Evolutionary conservation across 2,329 filamentous ascomycete genomes (phyloP), one percentile per base, ranked within the genome.

Genomic region (Onygena corvina): DNA sequence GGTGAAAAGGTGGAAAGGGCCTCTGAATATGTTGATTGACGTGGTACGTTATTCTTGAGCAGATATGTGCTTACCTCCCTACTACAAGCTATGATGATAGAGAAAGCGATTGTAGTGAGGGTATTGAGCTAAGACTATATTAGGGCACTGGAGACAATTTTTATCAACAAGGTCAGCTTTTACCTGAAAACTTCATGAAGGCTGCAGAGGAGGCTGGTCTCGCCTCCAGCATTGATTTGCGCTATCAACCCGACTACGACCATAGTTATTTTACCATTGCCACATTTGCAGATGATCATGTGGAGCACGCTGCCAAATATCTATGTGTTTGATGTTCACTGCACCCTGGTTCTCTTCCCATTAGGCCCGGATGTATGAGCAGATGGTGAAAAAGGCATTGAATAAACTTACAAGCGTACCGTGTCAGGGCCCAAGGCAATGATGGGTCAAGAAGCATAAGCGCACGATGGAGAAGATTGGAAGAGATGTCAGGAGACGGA

Each of bases 221-320:
- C 47, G 70, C 74, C 53, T 73, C 78, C 52, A 85, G 84, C 7
- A 70, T 95, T 54, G 79, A 79, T 48, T 70, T 96, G 55, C 79
- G 90, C 60, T 92, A 90, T 73, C 90, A 94, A 64, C 62, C 85
- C 70, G 88, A 81, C 54, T 96, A 98, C 64, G 92, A 98, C 66
- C 92, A 98, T 71, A 94, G 87, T 54, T 98, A 98, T 72, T 98
- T 81, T 70, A 95, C 94, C 69, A 93, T 98, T 74, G 83, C 89
- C 30, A 81, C 80, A 12, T 98, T 98, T 65, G 79, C 83, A 36
- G 83, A 86, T 61, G 89, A 96, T 59, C 92, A 98, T 68, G 77
- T 96, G 57, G 82, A 86, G 60, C 87, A 93, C 70, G 88, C 88
- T 52, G 90, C 89, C 57, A 94, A 92, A 74, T 82, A 87, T 64